Base-by-base conservation (phyloP, 208 protist genomes). In the Acanthamoeba sp. region DNA sequence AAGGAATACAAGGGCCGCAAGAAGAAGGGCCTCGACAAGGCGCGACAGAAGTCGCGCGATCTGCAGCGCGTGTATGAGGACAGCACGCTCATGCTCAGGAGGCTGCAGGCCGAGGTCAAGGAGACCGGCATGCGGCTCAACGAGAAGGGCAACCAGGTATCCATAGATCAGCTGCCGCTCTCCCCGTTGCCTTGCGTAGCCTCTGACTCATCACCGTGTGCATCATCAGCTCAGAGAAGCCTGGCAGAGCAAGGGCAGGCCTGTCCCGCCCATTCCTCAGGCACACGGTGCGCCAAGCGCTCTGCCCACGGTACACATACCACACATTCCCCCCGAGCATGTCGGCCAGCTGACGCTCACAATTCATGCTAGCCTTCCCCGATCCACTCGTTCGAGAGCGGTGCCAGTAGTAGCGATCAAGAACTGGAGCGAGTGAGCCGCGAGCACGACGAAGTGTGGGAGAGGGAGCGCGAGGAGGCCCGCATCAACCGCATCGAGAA, bases 21-120 rank as follows among this genome's bases (percentile, higher is more conserved):
- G 76, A 85, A 85, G 76, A 85, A 85, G 76, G 40, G 76, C 6
- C 76, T 85, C 45, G 76, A 85, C 45, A 85, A 85, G 29, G 38
- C 76, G n/a, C 76, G 76, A 2, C 22, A 85, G 22, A 85, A 57
- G 76, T 85, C 38, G 5, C 76, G 76, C 6, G 76, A 85, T 6
- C 22, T 40, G 12, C 76, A 85, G 42, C 45, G 76, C 18, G 9
- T 59, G 45, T 85, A 85, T 45, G 76, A 85, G 48, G 76, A 85
- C 38, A 57, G 20, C 38, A 59, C 45, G 9, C 12, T 85, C 22
- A 29, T 42, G 22, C n/a, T 59, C 14, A 7, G 48, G 27, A 2
- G 48, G 9, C 27, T 85, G 4, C 76, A 85, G 1, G 76, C 48
- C 29, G 76, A 85, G 18, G n/a, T 85, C 38, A 85, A 85, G 22